Evolutionary conservation across 176 grass and related monocot genomes (phyloP).

Genomic region (Oryza rufipogon): DNA sequence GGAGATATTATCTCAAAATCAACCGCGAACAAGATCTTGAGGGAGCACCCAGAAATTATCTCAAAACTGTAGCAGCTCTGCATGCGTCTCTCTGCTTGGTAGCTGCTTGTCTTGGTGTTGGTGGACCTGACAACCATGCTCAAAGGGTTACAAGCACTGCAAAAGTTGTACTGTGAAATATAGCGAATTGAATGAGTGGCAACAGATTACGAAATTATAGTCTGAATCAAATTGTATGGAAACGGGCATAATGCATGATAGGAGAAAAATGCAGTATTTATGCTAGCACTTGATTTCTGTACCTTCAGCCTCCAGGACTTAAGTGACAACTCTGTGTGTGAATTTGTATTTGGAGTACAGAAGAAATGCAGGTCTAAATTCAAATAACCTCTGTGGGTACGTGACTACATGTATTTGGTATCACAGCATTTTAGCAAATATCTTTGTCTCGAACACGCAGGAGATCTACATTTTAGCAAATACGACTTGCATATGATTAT

Average conservation of each 20-base stretch:
- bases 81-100: conserved; percentile 7
- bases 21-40: conserved; percentile 37
- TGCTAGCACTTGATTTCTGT: background rate
- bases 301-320: background rate
- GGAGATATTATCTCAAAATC: conserved; percentile 40
- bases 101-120: conserved; percentile 28
- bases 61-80: conserved; percentile 55
- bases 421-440: background rate
- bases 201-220: background rate
- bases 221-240: conserved; percentile 7
- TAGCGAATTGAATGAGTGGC: background rate
- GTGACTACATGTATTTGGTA: background rate
- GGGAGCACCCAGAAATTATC: conserved; percentile 36
- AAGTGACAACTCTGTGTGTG: background rate
- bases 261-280: conserved; percentile 21
- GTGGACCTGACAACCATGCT: conserved; percentile 37
- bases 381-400: background rate
- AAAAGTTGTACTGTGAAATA: conserved; percentile 6
- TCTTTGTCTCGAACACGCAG: no score
- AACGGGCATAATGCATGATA: background rate
- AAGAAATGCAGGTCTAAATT: conserved; percentile 1
- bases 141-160: conserved; percentile 17
- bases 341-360: background rate
- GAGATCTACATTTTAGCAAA: background rate
- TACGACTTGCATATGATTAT: background rate